Evolutionary conservation across 768 basidiomycete species (phyloP).

Genomic region (Hericium rajendrae): DNA sequence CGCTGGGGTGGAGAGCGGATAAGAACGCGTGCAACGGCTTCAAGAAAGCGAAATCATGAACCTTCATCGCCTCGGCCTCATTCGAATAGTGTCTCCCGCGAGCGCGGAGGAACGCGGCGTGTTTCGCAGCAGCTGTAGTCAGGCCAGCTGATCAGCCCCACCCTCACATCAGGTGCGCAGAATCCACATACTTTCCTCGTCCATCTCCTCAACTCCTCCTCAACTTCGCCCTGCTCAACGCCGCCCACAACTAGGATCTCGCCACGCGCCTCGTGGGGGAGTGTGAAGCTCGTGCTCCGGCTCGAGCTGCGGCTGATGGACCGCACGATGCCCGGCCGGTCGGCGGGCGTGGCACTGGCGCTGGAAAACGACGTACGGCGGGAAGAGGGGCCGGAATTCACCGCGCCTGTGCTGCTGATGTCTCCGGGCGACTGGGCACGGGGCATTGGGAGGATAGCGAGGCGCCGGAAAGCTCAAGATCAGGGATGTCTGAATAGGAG

Average conservation of each 20-base stretch:
- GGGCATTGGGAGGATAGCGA: slow-evolving; percentile 12
- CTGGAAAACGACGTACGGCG: slow-evolving; percentile 47
- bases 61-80: slow-evolving; percentile 91
- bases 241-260: slow-evolving; percentile 40
- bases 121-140: slow-evolving; percentile 63
- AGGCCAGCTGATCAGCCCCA: not conserved
- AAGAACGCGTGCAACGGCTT: not conserved
- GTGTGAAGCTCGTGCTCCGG: not conserved
- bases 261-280: slow-evolving; percentile 26
- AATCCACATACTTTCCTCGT: slow-evolving; percentile 45
- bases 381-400: slow-evolving; percentile 39
- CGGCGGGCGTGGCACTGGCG: slow-evolving; percentile 40
- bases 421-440: slow-evolving; percentile 3
- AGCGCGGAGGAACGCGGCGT: slow-evolving; percentile 71
- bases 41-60: slow-evolving; percentile 19
- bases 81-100: slow-evolving; percentile 83
- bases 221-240: slow-evolving; percentile 41
- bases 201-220: slow-evolving; percentile 72
- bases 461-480: slow-evolving; percentile 49
- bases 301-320: slow-evolving; percentile 22
- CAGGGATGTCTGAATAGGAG: slow-evolving; percentile 64
- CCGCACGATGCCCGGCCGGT: slow-evolving; percentile 41
- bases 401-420: slow-evolving; percentile 2
- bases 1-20: not conserved
- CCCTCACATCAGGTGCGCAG: not conserved